Base-by-base conservation (phyloP, 2,329 filamentous ascomycete species). In the Aspergillus oerlinghausenensis region DNA sequence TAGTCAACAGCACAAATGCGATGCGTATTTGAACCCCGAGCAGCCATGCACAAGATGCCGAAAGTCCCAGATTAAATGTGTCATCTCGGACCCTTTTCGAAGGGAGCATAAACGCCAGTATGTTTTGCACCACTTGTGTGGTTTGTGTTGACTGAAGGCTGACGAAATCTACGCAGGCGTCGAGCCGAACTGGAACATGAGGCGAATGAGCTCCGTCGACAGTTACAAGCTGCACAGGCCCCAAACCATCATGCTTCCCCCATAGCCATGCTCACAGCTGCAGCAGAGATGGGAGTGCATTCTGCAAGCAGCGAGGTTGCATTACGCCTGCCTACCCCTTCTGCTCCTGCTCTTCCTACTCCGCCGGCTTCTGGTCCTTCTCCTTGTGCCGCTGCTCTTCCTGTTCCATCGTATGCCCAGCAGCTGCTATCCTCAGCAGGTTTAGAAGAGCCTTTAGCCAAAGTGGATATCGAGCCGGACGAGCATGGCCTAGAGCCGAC, bases 91-190 rank as follows among this genome's bases (percentile, higher is more conserved):
- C 25, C 72, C 71, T 4, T 77, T 77, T 65, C 75, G 71, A 47
- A 64, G 75, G 52, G 74, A 77, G 55, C 72, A 76, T 55, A 77
- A 77, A 57, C 72, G 75, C 50, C 70, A 71, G 71, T 74, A 62
- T 25, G 71, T 60, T 10, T 7, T 19, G n/a, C n/a, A 2, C 4
- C 23, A 26, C 1, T 8, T 14, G 23, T 10, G 2, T 1, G 32
- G 32, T 17, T 17, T 38, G 32, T 17, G 32, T 38, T 38, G 14
- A 26, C 43, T 47, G 23, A n/a, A 47, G 21, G 43, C 14, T 47
- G 4, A 23, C 43, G 6, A 25, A 26, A 59, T 14, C 3, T 9
- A 17, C 43, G 19, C 26, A 76, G 74, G 59, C 67, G 73, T 42
- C 61, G 75, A 1, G 73, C 71, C 2, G 70, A 74, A 49, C 58